Conservation (phyloP, 257 asterid species). For the Solanum pinnatisectum region DNA sequence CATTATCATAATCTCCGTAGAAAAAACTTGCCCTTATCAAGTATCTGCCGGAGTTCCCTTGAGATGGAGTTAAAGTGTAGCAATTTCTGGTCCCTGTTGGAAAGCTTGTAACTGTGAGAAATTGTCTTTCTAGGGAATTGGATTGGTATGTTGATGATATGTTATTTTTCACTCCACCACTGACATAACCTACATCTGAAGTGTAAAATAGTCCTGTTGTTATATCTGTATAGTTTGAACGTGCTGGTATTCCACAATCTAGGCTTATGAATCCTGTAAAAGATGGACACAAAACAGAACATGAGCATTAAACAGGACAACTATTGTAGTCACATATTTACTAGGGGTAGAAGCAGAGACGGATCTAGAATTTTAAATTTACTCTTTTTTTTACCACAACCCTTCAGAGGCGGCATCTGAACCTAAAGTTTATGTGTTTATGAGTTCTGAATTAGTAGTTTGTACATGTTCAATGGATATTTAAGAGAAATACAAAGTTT, state of each 20-base stretch:
- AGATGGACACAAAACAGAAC: background rate
- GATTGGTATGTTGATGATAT: background rate
- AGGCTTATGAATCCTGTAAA: constrained; percentile 18
- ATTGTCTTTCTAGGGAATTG: background rate
- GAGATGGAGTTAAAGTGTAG: constrained; percentile 9
- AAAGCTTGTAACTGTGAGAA: constrained; percentile 8
- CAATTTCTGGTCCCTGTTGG: constrained; percentile 15
- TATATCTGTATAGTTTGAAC: constrained; percentile 2
- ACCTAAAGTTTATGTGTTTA: background rate
- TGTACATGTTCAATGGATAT: background rate
- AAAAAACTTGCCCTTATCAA: constrained; percentile 7
- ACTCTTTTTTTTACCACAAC: background rate
- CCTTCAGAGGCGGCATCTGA: background rate
- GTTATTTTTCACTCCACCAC: background rate
- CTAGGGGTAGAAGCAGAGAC: background rate
- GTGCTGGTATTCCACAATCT: constrained; percentile 12
- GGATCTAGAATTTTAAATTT: background rate
- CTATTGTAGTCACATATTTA: background rate
- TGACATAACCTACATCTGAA: constrained; percentile 8
- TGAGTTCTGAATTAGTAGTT: background rate
- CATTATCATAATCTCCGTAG: constrained; percentile 16
- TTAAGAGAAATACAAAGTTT: background rate
- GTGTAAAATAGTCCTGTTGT: background rate
- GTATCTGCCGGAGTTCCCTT: constrained; percentile 7
- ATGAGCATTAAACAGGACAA: background rate